Evolutionary conservation across 1,284 basidiomycete genomes (phyloP).

Genomic region (Tetrapyrgos nigripes): DNA sequence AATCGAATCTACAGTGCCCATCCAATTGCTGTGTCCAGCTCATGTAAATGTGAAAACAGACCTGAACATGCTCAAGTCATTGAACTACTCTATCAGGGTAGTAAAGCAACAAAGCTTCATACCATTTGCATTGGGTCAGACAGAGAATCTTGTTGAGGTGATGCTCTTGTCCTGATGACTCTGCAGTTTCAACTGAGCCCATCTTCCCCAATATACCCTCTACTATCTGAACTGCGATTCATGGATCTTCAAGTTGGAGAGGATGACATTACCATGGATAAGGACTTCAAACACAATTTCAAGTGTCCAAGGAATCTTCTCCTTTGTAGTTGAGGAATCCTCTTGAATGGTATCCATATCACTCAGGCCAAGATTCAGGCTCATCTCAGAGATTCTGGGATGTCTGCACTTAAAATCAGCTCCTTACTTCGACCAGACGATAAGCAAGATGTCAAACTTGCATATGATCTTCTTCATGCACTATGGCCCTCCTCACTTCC

Average conservation of each 20-base stretch:
- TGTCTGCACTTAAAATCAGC: slow-evolving; percentile 13
- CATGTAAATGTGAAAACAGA: slow-evolving; percentile 18
- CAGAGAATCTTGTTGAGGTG: slow-evolving; percentile 23
- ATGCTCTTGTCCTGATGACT: slow-evolving; percentile 23
- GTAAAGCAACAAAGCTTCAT: background rate
- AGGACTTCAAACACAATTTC: slow-evolving; percentile 7
- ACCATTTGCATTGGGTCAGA: slow-evolving; percentile 24
- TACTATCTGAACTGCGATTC: slow-evolving; percentile 16
- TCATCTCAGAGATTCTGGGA: slow-evolving; percentile 17
- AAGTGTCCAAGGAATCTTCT: slow-evolving; percentile 1
- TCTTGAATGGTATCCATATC: slow-evolving; percentile 20
- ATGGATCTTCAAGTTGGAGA: slow-evolving; percentile 26
- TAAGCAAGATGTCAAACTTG: slow-evolving; percentile 22
- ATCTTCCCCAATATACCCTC: slow-evolving; percentile 22
- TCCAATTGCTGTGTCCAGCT: slow-evolving; percentile 28
- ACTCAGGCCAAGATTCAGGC: slow-evolving; percentile 10
- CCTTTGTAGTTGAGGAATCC: slow-evolving; percentile 16
- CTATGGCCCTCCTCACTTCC: background rate
- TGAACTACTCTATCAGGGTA: slow-evolving; percentile 5
- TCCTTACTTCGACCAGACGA: slow-evolving; percentile 24
- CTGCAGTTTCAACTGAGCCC: slow-evolving; percentile 20
- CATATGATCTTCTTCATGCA: slow-evolving; percentile 13
- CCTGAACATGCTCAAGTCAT: slow-evolving; percentile 16
- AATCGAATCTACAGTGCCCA: slow-evolving; percentile 21
- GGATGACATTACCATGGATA: slow-evolving; percentile 9